phyloP scores from a whole-genome alignment of 2,329 filamentous ascomycete genomes.

The Botrytis galanthina region DNA sequence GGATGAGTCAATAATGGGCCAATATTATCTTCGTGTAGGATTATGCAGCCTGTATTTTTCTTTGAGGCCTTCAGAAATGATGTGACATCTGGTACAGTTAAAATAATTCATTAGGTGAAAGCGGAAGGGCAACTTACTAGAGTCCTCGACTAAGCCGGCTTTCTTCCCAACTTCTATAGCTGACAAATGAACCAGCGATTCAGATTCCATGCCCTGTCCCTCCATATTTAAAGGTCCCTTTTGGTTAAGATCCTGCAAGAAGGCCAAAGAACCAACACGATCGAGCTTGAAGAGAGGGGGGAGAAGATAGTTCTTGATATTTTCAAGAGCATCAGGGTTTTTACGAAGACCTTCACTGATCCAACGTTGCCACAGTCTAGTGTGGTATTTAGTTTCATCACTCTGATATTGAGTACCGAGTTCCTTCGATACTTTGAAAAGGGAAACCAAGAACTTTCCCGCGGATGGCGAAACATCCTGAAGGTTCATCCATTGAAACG shows the following conservation, averaged over 20 bases:
- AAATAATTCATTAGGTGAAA: constrained; percentile 4
- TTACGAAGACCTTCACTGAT: constrained; percentile 50
- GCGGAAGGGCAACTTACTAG: constrained; percentile 45
- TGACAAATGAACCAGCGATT: constrained; percentile 60
- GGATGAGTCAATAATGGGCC: constrained; percentile 54
- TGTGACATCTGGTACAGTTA: constrained; percentile 27
- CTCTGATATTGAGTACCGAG: constrained; percentile 32
- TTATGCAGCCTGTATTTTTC: constrained; percentile 36
- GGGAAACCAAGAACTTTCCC: constrained; percentile 58
- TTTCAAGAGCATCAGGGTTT: constrained; percentile 55
- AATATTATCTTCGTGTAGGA: constrained; percentile 47
- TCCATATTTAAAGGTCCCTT: constrained; percentile 48
- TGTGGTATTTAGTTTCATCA: constrained; percentile 39
- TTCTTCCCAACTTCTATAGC: constrained; percentile 72
- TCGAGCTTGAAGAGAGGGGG: constrained; percentile 61
- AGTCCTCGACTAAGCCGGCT: constrained; percentile 65
- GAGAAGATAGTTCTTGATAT: constrained; percentile 63
- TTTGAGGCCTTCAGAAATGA: constrained; percentile 42
- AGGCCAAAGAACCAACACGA: constrained; percentile 50
- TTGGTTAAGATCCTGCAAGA: constrained; percentile 58
- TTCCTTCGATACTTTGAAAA: constrained; percentile 48
- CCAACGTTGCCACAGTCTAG: constrained; percentile 53
- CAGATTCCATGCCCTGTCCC: constrained; percentile 48
- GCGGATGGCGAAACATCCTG: constrained; percentile 58
- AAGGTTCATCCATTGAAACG: constrained; percentile 56